These are phyloP conservation scores for Starmera pachycereana DNA, from an alignment of 805 yeast genomes.

Conservation along the genomic window DNA sequence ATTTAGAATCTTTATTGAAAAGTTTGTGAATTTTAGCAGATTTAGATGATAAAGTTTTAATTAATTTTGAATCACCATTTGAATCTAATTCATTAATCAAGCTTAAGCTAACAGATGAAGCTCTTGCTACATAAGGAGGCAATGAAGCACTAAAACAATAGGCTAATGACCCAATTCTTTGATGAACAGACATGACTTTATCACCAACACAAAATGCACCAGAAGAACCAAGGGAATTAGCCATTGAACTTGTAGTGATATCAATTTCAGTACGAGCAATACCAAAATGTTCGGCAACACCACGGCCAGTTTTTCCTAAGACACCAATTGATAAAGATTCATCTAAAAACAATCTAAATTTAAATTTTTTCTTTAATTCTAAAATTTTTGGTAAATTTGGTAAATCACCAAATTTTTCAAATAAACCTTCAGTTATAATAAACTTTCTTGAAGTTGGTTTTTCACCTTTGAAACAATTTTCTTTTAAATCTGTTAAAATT, in stretches of 20 bases:
- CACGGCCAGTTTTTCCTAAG: constrained; percentile 77
- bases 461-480: constrained; percentile 25
- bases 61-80: constrained; percentile 26
- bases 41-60: constrained; percentile 29
- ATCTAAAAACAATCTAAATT: constrained; percentile 80
- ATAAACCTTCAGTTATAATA: constrained; percentile 85
- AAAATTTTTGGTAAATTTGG: constrained; percentile 60
- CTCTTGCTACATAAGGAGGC: constrained; percentile 82
- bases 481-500: constrained; percentile 40
- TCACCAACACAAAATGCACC: constrained; percentile 95
- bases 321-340: constrained; percentile 84
- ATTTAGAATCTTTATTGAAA: constrained; percentile 28
- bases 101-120: constrained; percentile 43
- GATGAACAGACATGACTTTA: constrained; percentile 77
- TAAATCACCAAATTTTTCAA: constrained; percentile 71
- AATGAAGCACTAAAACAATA: constrained; percentile 91
- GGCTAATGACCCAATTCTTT: constrained; percentile 80
- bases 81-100: constrained; percentile 31
- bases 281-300: constrained; percentile 64
- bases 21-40: constrained; percentile 27
- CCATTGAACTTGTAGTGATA: constrained; percentile 80
- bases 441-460: constrained; percentile 81
- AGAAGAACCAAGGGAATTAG: constrained; percentile 68
- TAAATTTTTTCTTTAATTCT: constrained; percentile 68
- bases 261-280: constrained; percentile 60